phyloP scores from a whole-genome alignment of 352 stramenopile genomes.

The Pythium pyrilobum region DNA sequence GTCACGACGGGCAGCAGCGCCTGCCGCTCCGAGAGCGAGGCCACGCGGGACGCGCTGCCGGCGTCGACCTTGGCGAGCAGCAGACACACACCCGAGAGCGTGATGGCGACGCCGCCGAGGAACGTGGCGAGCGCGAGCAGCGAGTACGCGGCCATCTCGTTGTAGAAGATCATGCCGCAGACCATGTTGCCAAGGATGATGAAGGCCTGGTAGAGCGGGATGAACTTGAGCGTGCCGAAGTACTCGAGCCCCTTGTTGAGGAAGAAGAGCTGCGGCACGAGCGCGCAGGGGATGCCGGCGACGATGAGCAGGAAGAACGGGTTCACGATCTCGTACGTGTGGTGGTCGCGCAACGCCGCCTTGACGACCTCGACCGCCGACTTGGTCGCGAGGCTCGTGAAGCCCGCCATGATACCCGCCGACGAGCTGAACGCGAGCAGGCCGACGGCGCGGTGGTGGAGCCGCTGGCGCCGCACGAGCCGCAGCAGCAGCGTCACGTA shows the following conservation, averaged over 20 bases:
- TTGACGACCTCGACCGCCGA: conserved; percentile 65
- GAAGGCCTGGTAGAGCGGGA: conserved; percentile 78
- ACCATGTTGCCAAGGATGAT: conserved; percentile 77
- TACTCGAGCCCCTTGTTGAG: conserved; percentile 75
- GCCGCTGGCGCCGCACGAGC: conserved; percentile 39
- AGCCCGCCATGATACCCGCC: conserved; percentile 70
- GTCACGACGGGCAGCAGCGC: conserved; percentile 13
- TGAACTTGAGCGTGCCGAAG: conserved; percentile 78
- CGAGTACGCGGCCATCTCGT: conserved; percentile 67
- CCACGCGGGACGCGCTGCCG: not conserved
- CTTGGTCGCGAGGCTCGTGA: conserved; percentile 74
- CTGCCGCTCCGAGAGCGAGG: conserved; percentile 5
- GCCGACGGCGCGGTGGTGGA: conserved; percentile 46
- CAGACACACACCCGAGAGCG: conserved; percentile 54
- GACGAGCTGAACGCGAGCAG: conserved; percentile 69
- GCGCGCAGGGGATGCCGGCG: conserved; percentile 43
- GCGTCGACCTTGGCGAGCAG: conserved; percentile 54
- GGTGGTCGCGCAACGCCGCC: conserved; percentile 30
- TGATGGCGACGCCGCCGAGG: conserved; percentile 45
- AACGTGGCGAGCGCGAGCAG: conserved; percentile 37
- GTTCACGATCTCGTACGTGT: conserved; percentile 46
- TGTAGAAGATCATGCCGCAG: conserved; percentile 76
- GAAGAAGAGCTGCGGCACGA: conserved; percentile 72
- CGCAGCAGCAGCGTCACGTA: conserved; percentile 54
- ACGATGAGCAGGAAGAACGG: conserved; percentile 68